Base-by-base conservation (phyloP, 1,139 yeast genomes). In the Debaryomyces psychrophilus region DNA sequence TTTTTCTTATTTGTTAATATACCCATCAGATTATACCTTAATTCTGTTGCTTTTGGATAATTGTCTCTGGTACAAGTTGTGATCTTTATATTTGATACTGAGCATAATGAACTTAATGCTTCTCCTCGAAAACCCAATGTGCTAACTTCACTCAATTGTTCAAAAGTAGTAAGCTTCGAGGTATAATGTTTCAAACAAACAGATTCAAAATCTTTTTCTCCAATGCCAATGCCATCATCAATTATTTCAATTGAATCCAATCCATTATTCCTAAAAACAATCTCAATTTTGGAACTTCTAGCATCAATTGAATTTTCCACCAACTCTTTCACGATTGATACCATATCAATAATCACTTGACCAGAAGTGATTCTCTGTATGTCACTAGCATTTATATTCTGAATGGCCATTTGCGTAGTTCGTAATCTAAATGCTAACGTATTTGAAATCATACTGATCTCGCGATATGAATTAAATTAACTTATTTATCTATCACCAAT, bases 221-320 rank as follows among this genome's bases (percentile, higher is more conserved):
- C 61, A 2, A 92, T 86, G 0, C 98, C 98, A 40, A 68, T 65
- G 1, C 97, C 97, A 60, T 90, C 82, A 64, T 92, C 98, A 23
- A 67, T 66, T 5, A 90, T 79, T 57, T 64, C 90, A 5, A 92
- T 67, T 0, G 82, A 71, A 46, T 87, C 95, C n/a, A 86, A 59
- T 0, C 97, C 97, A 59, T 86, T 79, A 54, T 89, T 83, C 54
- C 72, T 75, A 55, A 90, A 82, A 12, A 68, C 68, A 7, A 92
- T 68, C 43, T 89, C 95, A 22, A 93, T 72, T 42, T 79, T 78
- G 0, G 81, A 72, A 20, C 95, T 79, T 25, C 73, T 63, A 0
- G 97, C 95, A 65, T 92, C 98, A 8, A 93, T 70, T 37, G 95
- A 71, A 61, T 93, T 93, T 58, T 93, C 99, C 1, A 93, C 74